Percentiles rank a stretch among this genome's conserved stretches.
These are phyloP conservation scores for Rhynchosporium graminicola DNA, from an alignment of 2,329 filamentous ascomycete species.

Conservation along the genomic window DNA sequence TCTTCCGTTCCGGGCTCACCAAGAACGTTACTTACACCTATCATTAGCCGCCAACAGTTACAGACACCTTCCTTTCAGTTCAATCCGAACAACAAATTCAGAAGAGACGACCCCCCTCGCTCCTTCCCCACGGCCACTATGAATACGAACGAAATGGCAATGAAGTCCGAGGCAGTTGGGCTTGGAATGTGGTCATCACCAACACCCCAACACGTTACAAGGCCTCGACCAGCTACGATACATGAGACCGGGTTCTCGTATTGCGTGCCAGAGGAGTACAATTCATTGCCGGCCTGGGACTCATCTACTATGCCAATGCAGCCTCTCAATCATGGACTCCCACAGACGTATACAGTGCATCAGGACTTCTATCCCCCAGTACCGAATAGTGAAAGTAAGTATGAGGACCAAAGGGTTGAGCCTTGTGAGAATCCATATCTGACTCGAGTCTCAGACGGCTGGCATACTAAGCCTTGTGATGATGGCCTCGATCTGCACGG, in stretches of 20 bases:
- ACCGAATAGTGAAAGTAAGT: constrained; percentile 52
- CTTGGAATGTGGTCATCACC: constrained; percentile 58
- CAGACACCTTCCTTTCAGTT: constrained; percentile 53
- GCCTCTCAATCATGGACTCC: constrained; percentile 47
- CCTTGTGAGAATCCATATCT: constrained; percentile 29
- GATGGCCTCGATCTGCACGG: constrained; percentile 57
- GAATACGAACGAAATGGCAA: constrained; percentile 52
- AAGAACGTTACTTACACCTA: constrained; percentile 44
- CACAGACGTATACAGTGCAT: constrained; percentile 57
- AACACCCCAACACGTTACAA: constrained; percentile 47
- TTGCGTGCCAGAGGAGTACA: constrained; percentile 55
- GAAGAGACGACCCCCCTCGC: constrained; percentile 48
- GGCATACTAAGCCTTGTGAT: constrained; percentile 59
- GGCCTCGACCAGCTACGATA: constrained; percentile 59
- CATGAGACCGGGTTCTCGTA: constrained; percentile 61
- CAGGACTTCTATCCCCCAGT: constrained; percentile 57
- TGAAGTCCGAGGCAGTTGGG: constrained; percentile 50
- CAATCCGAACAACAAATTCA: constrained; percentile 50
- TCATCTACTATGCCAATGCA: constrained; percentile 53
- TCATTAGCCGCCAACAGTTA: constrained; percentile 49
- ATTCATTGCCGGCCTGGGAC: constrained; percentile 58
- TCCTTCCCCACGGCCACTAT: constrained; percentile 51
- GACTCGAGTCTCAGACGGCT: constrained; percentile 43
- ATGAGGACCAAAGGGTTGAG: constrained; percentile 25
- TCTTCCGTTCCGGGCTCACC: constrained; percentile 33